Evolutionary conservation across 176 grass and related monocot genomes (phyloP), one percentile per base, ranked within the genome.

Genomic region (Zea mays): DNA sequence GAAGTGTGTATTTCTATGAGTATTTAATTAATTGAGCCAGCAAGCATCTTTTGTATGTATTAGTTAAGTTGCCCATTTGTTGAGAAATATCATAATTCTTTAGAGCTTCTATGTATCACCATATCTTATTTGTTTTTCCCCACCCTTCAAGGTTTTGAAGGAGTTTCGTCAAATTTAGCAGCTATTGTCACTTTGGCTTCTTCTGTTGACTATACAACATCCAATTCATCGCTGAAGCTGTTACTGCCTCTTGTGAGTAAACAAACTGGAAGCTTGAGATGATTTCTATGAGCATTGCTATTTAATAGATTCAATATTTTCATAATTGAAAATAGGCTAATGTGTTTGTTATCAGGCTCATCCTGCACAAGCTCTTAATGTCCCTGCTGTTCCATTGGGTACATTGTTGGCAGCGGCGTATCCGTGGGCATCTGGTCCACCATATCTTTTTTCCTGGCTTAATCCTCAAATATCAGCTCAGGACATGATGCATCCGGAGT

Each of bases 401-500:
- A 70, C 82, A 78, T 78, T 96, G 81, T 66, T 96, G 69, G 84
- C 86, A 73, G 93, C 84, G 58, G 93, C 84, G 68, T 88, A 90
- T 86, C 86, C 93, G 3, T 92, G 88, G 78, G 78, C 93, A 65
- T 87, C 89, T 77, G 70, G 75, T 52, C 81, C 93, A 38, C 86
- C 86, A 3, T 88, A 92, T 72, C 48, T 91, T 52, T 81, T 96
- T 88, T 85, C 93, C 19, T 96, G 93, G 93, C 89, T 96, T 76
- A 96, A 92, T 85, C 41, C 41, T 65, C 93, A 92, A 88, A 96
- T 92, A 78, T 87, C 89, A 78, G 86, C 86, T 40, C 93, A 92
- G 68, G 79, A 96, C 60, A 96, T 96, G 93, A 92, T 92, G 93
- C 93, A 96, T 55, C 86, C 89, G 0, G 89, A 92, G 64, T 54